A percentile compares a stretch with the other conserved stretches of the same genome.
These are phyloP conservation scores for Aureobasidium sp. DNA, from an alignment of 2,329 filamentous ascomycete species.

Conservation along the genomic window DNA sequence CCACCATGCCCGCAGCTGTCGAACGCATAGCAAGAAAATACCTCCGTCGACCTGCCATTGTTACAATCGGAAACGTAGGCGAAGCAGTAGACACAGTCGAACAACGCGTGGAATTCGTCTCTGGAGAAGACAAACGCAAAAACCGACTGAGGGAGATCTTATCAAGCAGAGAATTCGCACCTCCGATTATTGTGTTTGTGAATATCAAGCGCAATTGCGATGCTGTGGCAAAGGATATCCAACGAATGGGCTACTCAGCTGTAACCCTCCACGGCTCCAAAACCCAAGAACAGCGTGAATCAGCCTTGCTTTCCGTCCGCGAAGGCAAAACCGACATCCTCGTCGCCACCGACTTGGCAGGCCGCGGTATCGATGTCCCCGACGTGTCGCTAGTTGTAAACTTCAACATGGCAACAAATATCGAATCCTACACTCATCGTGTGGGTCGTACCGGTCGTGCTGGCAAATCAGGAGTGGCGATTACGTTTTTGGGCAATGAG, in stretches of 20 bases:
- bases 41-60: constrained; percentile 89
- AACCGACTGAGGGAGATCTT: constrained; percentile 95
- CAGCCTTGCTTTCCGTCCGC: constrained; percentile 86
- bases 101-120: constrained; percentile 92
- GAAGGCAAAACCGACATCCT: constrained; percentile 85
- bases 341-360: constrained; percentile 95
- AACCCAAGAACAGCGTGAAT: constrained; percentile 98
- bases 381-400: constrained; percentile 97
- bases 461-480: constrained; percentile 95
- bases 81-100: constrained; percentile 99
- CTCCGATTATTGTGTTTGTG: constrained; percentile 99
- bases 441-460: constrained; percentile 98
- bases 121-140: constrained; percentile 96
- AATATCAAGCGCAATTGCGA: constrained; percentile 99
- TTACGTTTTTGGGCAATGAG: constrained; percentile 94
- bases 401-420: constrained; percentile 97
- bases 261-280: constrained; percentile 97
- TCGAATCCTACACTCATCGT: constrained; percentile 97
- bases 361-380: constrained; percentile 96
- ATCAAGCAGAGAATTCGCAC: constrained; percentile 77
- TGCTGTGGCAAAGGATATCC: constrained; percentile 93
- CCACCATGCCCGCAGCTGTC: constrained; percentile 93
- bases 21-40: constrained; percentile 99
- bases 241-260: constrained; percentile 89
- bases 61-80: constrained; percentile 93